Percentiles rank a stretch among this genome's conserved stretches.
Evolutionary conservation across 345 rosid species (phyloP).

Genomic region (Diplotaxis tenuifolia): DNA sequence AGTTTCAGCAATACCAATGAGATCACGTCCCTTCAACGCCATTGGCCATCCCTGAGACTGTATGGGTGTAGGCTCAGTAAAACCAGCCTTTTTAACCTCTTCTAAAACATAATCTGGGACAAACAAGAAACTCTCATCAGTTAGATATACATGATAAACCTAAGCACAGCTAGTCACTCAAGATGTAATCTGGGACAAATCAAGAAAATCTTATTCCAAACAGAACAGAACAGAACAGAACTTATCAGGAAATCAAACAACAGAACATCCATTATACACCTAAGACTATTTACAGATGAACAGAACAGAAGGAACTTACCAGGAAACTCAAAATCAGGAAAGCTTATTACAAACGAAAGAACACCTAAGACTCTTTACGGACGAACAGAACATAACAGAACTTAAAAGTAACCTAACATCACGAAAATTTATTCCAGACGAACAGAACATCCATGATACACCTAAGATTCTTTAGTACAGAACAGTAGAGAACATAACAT

Average conservation of each 20-base stretch:
- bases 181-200: background rate
- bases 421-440: background rate
- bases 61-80: conserved; percentile 91
- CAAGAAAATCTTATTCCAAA: background rate
- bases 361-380: background rate
- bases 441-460: background rate
- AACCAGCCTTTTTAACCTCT: conserved; percentile 92
- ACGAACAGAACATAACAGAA: background rate
- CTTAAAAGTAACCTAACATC: conserved; percentile 73
- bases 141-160: background rate
- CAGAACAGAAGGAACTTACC: too few relatives aligned
- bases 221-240: background rate
- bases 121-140: conserved; percentile 15
- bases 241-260: background rate
- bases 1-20: conserved; percentile 96
- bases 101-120: conserved; percentile 85
- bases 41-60: conserved; percentile 99
- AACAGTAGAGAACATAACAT: background rate
- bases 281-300: background rate
- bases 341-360: background rate
- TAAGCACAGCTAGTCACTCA: background rate
- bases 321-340: background rate
- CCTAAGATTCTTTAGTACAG: background rate
- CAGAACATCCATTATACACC: background rate
- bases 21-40: conserved; percentile 98